Evolutionary conservation across 305 asterid genomes (phyloP).

Genomic region (Plantago coronopus): DNA sequence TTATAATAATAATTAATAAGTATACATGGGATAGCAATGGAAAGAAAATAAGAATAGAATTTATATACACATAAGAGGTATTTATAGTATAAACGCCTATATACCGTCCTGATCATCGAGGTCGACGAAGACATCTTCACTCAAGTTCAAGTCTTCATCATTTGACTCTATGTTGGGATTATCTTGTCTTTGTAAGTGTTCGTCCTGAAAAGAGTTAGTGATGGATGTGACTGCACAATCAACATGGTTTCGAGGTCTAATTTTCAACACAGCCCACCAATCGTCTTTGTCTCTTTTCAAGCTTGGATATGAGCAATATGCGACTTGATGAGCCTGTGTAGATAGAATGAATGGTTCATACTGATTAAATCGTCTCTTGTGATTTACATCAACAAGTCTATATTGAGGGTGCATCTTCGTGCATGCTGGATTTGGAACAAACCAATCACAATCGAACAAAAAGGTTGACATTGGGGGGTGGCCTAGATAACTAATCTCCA

Average conservation of each 20-base stretch:
- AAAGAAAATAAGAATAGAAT: no score
- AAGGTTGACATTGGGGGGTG: not conserved
- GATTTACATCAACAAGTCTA: not conserved
- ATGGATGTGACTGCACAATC: no score
- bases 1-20: no score
- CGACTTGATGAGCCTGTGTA: slow-evolving; percentile 4
- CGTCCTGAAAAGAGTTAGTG: no score
- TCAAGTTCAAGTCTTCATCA: no score
- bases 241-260: not conserved
- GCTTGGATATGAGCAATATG: not conserved
- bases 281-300: not conserved
- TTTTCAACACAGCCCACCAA: slow-evolving; percentile 1
- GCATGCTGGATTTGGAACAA: not conserved
- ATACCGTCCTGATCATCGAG: no score
- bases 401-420: not conserved
- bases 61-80: no score
- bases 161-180: no score
- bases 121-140: no score
- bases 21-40: no score
- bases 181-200: no score
- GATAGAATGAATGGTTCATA: not conserved
- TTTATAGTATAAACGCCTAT: no score
- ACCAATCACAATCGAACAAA: not conserved
- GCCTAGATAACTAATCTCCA: not conserved
- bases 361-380: not conserved